These are phyloP conservation scores for Ganoderma boninense DNA, from an alignment of 1,284 basidiomycete species.

Conservation along the genomic window DNA sequence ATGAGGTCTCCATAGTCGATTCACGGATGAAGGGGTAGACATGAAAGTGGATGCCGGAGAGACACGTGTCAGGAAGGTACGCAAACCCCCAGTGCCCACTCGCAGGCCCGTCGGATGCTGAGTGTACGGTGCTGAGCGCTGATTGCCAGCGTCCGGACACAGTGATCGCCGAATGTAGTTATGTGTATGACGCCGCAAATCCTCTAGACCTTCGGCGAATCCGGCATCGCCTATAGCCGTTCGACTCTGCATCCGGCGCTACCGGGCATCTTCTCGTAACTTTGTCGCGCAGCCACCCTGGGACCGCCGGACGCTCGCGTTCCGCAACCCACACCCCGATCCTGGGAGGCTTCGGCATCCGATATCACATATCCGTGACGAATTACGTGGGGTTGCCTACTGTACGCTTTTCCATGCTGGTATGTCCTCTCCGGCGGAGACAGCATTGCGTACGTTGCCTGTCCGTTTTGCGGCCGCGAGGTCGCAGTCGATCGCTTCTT, in stretches of 20 bases:
- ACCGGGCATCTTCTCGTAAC: not conserved
- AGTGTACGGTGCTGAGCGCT: not conserved
- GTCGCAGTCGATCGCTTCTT: not conserved
- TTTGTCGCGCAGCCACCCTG: not conserved
- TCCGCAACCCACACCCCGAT: not conserved
- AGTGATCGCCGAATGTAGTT: not conserved
- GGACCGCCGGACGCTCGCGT: not conserved
- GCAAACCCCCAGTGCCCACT: too few relatives aligned
- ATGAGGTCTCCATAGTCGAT: not conserved
- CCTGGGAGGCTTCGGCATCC: not conserved
- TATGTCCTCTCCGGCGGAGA: not conserved
- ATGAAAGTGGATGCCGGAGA: not conserved
- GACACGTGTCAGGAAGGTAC: not conserved
- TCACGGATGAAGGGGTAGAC: not conserved
- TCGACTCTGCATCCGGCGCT: not conserved
- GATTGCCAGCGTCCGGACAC: not conserved
- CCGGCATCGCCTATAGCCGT: not conserved
- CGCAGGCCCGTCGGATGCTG: not conserved
- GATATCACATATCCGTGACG: not conserved
- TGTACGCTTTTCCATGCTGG: not conserved
- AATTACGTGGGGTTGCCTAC: constrained; percentile 2
- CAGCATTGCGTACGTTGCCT: not conserved
- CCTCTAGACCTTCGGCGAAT: constrained; percentile 2
- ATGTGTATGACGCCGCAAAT: not conserved
- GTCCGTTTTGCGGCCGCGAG: not conserved